Conservation (phyloP, 2,329 filamentous ascomycete genomes). For the Ceratocystis diversiconidia region DNA sequence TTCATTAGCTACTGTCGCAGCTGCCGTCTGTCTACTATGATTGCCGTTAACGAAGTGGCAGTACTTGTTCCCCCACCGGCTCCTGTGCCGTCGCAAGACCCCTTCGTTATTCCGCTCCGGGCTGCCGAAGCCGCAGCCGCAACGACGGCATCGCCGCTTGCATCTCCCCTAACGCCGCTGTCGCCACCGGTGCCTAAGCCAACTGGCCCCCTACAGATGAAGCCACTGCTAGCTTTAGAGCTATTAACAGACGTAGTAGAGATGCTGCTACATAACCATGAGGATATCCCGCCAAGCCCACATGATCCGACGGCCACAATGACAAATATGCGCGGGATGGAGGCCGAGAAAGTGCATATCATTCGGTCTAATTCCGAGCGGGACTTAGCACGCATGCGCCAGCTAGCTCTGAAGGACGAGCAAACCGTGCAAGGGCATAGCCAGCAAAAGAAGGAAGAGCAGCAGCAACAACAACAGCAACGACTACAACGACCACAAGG, state of each 20-base stretch:
- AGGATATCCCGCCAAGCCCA: slow-evolving; percentile 70
- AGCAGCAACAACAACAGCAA: neutral
- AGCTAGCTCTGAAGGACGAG: slow-evolving; percentile 27
- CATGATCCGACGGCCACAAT: slow-evolving; percentile 49
- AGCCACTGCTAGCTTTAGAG: slow-evolving; percentile 59
- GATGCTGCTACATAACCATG: slow-evolving; percentile 54
- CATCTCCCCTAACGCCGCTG: slow-evolving; percentile 20
- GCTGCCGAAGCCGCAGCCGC: slow-evolving; percentile 6
- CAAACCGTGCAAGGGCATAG: slow-evolving; percentile 18
- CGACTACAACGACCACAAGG: slow-evolving; percentile 4
- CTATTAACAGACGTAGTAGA: slow-evolving; percentile 62
- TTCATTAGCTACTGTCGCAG: neutral
- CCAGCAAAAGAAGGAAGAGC: slow-evolving; percentile 12
- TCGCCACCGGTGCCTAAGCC: slow-evolving; percentile 22
- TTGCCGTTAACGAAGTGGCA: slow-evolving; percentile 1
- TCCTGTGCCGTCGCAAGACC: slow-evolving; percentile 31
- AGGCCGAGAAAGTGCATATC: slow-evolving; percentile 47
- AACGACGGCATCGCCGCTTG: slow-evolving; percentile 15
- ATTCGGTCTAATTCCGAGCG: slow-evolving; percentile 43
- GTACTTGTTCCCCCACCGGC: slow-evolving; percentile 28
- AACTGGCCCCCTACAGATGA: slow-evolving; percentile 37
- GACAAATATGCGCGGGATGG: slow-evolving; percentile 49
- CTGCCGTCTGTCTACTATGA: neutral
- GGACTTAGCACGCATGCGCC: slow-evolving; percentile 34
- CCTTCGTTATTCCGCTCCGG: slow-evolving; percentile 22